These are phyloP conservation scores for Suhomyces bribrorum DNA, from an alignment of 1,139 yeast species.

Conservation along the genomic window DNA sequence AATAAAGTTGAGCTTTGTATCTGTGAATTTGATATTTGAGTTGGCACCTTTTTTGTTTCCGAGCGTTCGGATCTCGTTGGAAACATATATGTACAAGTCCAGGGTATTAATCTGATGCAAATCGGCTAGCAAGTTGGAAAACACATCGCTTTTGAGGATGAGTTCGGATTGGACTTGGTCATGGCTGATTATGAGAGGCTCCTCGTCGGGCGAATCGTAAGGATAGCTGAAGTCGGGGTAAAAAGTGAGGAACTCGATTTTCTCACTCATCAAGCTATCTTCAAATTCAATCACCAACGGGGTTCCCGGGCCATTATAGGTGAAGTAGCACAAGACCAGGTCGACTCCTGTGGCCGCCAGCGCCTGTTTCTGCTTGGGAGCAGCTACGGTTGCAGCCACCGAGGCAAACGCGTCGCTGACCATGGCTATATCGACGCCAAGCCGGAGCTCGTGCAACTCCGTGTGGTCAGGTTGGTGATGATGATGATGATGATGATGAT, in stretches of 20 bases:
- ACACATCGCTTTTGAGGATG: conserved; percentile 64
- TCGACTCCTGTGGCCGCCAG: conserved; percentile 16
- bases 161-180: conserved; percentile 59
- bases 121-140: conserved; percentile 66
- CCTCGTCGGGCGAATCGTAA: conserved; percentile 24
- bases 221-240: conserved; percentile 45
- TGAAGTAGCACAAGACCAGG: conserved; percentile 36
- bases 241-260: conserved; percentile 67
- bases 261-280: conserved; percentile 67
- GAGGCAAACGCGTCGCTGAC: conserved; percentile 39
- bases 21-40: conserved; percentile 17
- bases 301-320: conserved; percentile 54
- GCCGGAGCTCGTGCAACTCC: conserved; percentile 24
- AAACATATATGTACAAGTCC: conserved; percentile 53
- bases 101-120: conserved; percentile 64
- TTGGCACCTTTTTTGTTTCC: conserved; percentile 8
- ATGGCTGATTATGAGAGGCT: conserved; percentile 43
- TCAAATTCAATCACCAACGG: conserved; percentile 74
- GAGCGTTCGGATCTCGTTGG: conserved; percentile 22
- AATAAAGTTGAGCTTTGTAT: conserved; percentile 50
- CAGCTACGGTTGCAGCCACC: conserved; percentile 21
- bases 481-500: too few relatives aligned
- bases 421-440: conserved; percentile 42
- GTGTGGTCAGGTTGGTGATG: conserved; percentile 8
- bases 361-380: conserved; percentile 10